These are phyloP conservation scores for Ceriops tagal DNA, from an alignment of 345 rosid species.

Conservation along the genomic window DNA sequence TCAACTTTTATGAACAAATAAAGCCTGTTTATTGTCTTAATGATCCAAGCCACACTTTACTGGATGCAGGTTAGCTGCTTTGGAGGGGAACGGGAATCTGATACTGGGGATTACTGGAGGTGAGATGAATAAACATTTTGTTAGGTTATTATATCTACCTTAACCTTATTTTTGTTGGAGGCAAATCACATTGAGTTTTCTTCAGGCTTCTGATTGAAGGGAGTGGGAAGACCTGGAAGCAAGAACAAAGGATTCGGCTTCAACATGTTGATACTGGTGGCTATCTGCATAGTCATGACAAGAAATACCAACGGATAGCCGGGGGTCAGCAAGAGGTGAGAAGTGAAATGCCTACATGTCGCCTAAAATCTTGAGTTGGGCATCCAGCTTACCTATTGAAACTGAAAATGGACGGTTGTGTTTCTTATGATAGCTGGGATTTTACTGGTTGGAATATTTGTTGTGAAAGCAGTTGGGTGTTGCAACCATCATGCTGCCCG, in stretches of 20 bases:
- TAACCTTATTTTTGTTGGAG: neutral
- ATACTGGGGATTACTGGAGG: slow-evolving; percentile 98
- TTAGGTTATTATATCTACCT: neutral
- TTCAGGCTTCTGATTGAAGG: slow-evolving; percentile 86
- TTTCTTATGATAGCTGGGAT: too few relatives aligned
- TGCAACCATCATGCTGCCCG: neutral
- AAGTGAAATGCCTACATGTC: neutral
- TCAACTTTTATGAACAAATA: neutral
- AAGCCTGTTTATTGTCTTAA: neutral
- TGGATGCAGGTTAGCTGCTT: slow-evolving; percentile 83
- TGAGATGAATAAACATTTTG: slow-evolving; percentile 25
- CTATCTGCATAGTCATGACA: slow-evolving; percentile 93
- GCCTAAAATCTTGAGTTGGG: too few relatives aligned
- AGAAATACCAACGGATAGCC: slow-evolving; percentile 92
- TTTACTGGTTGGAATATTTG: neutral
- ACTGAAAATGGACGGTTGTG: too few relatives aligned
- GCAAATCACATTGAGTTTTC: slow-evolving; percentile 13
- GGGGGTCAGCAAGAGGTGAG: slow-evolving; percentile 99
- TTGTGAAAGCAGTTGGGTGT: neutral
- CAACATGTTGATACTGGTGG: slow-evolving; percentile 96
- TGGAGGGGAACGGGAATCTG: slow-evolving; percentile 87
- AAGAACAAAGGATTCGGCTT: slow-evolving; percentile 83
- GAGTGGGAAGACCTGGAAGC: slow-evolving; percentile 90
- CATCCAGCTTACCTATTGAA: too few relatives aligned
- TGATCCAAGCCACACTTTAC: neutral